Evolutionary conservation across 768 basidiomycete genomes (phyloP).

Genomic region (Boletellus emodensis): DNA sequence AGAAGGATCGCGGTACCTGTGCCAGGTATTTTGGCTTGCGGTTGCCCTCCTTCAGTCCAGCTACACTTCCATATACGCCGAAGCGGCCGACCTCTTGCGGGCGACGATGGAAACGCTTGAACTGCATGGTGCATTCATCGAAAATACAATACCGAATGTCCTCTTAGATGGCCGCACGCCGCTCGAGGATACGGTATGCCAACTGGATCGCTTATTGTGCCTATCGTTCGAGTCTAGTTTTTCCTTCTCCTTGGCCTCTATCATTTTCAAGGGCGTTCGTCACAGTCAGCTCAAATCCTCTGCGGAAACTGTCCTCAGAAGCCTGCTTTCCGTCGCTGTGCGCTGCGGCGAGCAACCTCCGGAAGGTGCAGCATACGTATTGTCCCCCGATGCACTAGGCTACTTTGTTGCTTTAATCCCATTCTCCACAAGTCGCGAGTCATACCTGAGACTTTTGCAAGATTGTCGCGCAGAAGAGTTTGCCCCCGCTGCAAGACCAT

Average conservation of each 20-base stretch:
- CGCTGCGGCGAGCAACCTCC: slow-evolving; percentile 34
- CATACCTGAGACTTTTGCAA: slow-evolving; percentile 58
- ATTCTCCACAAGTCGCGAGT: slow-evolving; percentile 51
- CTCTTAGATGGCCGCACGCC: slow-evolving; percentile 61
- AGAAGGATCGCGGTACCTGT: slow-evolving; percentile 66
- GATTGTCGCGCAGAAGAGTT: slow-evolving; percentile 57
- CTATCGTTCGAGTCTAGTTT: slow-evolving; percentile 77
- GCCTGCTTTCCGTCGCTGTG: slow-evolving; percentile 59
- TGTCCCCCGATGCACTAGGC: slow-evolving; percentile 60
- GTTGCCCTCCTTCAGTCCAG: slow-evolving; percentile 79
- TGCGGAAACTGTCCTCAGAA: slow-evolving; percentile 59
- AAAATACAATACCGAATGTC: slow-evolving; percentile 47
- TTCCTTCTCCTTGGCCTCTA: slow-evolving; percentile 76
- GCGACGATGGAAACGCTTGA: slow-evolving; percentile 64
- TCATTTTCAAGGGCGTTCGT: slow-evolving; percentile 85
- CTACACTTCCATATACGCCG: slow-evolving; percentile 62
- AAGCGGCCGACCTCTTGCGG: slow-evolving; percentile 65
- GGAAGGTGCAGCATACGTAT: slow-evolving; percentile 41
- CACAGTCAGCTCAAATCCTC: slow-evolving; percentile 59
- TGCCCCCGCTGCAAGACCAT: slow-evolving; percentile 34
- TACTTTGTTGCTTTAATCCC: slow-evolving; percentile 80
- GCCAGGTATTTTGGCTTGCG: slow-evolving; percentile 82
- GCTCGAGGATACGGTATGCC: slow-evolving; percentile 63
- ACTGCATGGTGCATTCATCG: slow-evolving; percentile 53
- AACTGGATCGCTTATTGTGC: slow-evolving; percentile 68